These are phyloP conservation scores for Euphorbia celastroides DNA, from an alignment of 441 rosid species.

Conservation along the genomic window DNA sequence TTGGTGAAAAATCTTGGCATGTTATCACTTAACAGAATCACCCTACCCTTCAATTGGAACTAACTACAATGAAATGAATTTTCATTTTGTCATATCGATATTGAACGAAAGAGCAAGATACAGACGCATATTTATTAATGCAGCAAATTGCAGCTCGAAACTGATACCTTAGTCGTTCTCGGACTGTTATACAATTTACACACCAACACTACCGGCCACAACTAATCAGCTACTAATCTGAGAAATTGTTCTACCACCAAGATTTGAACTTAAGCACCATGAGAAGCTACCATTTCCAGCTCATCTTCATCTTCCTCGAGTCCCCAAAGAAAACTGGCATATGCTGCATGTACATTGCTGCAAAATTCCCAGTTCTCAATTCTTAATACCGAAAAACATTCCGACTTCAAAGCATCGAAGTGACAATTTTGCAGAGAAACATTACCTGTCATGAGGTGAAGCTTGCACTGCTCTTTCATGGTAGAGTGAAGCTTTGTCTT, in stretches of 20 bases:
- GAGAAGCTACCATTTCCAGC: slow-evolving; percentile 24
- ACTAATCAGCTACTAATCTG: background rate
- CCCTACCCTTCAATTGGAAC: too few species aligned
- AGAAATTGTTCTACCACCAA: background rate
- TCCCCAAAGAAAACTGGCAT: slow-evolving; percentile 64
- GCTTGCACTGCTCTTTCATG: slow-evolving; percentile 47
- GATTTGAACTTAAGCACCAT: slow-evolving; percentile 13
- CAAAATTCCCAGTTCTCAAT: background rate
- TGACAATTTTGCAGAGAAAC: background rate
- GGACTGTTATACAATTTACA: too few species aligned
- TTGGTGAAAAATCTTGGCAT: too few species aligned
- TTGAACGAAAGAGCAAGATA: too few species aligned
- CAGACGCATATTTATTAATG: too few species aligned
- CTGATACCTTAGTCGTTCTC: too few species aligned
- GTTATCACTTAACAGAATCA: too few species aligned
- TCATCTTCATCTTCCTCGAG: slow-evolving; percentile 39
- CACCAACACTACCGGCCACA: too few species aligned
- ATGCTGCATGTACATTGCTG: slow-evolving; percentile 54
- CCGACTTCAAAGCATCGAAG: background rate
- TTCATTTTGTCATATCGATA: too few species aligned
- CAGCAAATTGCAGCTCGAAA: background rate
- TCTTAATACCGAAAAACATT: background rate
- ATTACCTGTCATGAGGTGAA: slow-evolving; percentile 45
- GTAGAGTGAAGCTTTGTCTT: slow-evolving; percentile 41
- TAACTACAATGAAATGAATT: too few species aligned